Evolutionary conservation across 2,329 filamentous ascomycete genomes (phyloP), one percentile per base, ranked within the genome.

Genomic region (Chrysosporium queenslandicum): DNA sequence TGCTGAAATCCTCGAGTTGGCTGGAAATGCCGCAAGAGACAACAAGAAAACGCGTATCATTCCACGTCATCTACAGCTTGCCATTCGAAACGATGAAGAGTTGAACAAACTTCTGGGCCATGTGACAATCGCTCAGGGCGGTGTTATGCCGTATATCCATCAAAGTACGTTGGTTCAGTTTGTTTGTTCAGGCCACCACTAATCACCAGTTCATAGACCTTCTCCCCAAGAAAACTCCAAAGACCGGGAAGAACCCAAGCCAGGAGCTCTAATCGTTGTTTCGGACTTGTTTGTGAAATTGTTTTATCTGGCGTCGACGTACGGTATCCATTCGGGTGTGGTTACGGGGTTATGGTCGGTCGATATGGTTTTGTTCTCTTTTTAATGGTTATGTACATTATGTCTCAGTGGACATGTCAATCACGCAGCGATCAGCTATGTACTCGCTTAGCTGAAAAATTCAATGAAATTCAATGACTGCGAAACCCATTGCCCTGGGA

Each of bases 21-120:
- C 55, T 11, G 55, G 92, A 66, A 98, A 98, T 74, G 92, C 92
- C 66, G 92, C 92, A 59, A 91, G 92, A 66, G 92, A 98, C 78
- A 96, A 97, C 85, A 98, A 98, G 87, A 97, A 97, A 86, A 98
- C 91, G 60, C 90, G 92, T 86, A 98, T 98, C 78, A 98, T 97
- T 57, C 92, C 92, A 61, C 89, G 92, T 75, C 92, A 98, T 76
- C 83, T 98, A 45, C 92, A 98, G 79, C 88, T 98, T 64, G 92
- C 92, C 75, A 98, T 98, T 79, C 85, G 92, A 69, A 96, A 96
- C 78, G 91, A 97, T 74, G 91, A 97, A 82, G 92, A 98, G 77
- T 74, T 97, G 86, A 96, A 97, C 86, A 97, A 95, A 82, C 85
- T 94, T 58, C 80, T 95, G 60, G 90, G 90, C 54, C 88, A 94